Base-by-base conservation (phyloP, 441 rosid species). In the Bruguiera hainesii region DNA sequence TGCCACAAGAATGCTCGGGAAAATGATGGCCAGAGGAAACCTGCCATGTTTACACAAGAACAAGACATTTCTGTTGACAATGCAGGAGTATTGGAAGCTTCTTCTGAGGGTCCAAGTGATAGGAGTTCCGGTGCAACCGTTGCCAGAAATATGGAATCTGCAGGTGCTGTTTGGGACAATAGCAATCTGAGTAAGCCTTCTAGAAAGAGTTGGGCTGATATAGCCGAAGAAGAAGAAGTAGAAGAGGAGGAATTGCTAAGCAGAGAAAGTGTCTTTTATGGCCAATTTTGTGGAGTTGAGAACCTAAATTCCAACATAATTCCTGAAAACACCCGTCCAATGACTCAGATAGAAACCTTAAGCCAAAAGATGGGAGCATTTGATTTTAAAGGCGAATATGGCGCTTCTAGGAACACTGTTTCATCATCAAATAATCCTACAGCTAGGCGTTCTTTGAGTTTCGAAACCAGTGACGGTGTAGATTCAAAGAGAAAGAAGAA, bases 161-260 rank as follows among this genome's bases (percentile, higher is more conserved):
- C 61, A 28, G 62, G 42, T 48, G 28, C 25, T 20, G 48, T 1
- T 52, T 33, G 48, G 23, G 21, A 31, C 20, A 37, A 28, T 0
- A 29, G 21, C 6, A 58, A 31, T 6, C 46, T 20, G 29, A 39
- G 10, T 1, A 64, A 57, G 42, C 56, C 60, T 10, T 61, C 66
- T 51, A 75, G 66, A 73, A 87, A 82, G 80, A 90, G 88, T 60
- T 89, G 96, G 97, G 98, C 90, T 20, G 98, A 89, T 65, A 82
- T 89, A 15, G 96, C 73, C 6, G 98, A 87, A 78, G 97, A 89
- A 70, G 92, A 80, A 64, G 67, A 31, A 6, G 33, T 5, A 6
- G 33, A 30, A 5, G 90, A 80, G 66, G 66, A 76, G 25, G 68
- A 60, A 31, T 60, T 53, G 30, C 26, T 31, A 31, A 53, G 31